These are phyloP conservation scores for Rubia peregrina DNA, from an alignment of 305 asterid genomes.

Conservation along the genomic window DNA sequence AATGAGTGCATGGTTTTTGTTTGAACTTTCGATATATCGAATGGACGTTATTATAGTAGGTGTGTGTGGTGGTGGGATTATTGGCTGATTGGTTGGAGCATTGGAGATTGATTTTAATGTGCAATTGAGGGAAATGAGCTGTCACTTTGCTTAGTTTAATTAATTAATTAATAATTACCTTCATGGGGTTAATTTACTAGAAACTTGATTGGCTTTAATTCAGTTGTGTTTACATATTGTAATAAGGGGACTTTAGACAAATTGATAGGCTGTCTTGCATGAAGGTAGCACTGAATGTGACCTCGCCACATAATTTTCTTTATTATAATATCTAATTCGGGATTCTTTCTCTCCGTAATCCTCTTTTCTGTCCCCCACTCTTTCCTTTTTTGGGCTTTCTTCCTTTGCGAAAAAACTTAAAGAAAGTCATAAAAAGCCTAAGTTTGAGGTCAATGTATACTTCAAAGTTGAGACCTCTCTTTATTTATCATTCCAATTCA, in stretches of 20 bases:
- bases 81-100: constrained; percentile 15
- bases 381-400: constrained; percentile 8
- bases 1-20: background rate
- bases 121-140: constrained; percentile 28
- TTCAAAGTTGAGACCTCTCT: too few species aligned
- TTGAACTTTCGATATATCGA: background rate
- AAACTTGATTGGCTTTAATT: constrained; percentile 21
- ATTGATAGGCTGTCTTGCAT: constrained; percentile 50
- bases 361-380: constrained; percentile 26
- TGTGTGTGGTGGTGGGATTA: constrained; percentile 30
- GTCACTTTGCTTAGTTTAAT: constrained; percentile 19
- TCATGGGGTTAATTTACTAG: constrained; percentile 11
- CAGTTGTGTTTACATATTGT: background rate
- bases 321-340: background rate
- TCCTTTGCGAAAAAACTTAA: background rate
- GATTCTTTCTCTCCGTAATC: constrained; percentile 13
- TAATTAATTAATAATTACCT: background rate
- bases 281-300: constrained; percentile 53
- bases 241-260: constrained; percentile 20
- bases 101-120: constrained; percentile 26
- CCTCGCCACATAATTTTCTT: constrained; percentile 13
- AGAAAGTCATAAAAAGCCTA: background rate
- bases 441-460: background rate
- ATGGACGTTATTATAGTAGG: constrained; percentile 9
- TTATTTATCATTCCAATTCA: too few species aligned